Evolutionary conservation across 495 filamentous ascomycete species (phyloP).

Genomic region (Choiromyces venosus): DNA sequence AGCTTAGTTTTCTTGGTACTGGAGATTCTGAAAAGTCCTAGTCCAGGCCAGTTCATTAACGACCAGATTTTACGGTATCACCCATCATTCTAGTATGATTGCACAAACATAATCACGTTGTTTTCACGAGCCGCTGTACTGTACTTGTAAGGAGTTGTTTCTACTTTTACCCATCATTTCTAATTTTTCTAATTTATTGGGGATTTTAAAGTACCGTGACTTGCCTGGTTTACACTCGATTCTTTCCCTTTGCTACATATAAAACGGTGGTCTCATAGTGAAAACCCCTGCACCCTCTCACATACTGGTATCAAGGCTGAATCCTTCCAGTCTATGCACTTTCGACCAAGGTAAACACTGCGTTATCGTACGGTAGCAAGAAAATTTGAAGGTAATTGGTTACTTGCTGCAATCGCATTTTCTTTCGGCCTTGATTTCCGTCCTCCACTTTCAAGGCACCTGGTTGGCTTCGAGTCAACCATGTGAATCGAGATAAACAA

Average conservation of each 20-base stretch:
- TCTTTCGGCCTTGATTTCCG: neutral
- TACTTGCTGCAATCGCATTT: neutral
- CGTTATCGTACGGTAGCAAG: neutral
- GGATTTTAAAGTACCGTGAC: neutral
- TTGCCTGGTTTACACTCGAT: neutral
- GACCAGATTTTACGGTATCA: too few relatives aligned
- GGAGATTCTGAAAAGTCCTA: too few relatives aligned
- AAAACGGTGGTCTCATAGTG: neutral
- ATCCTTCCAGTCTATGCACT: neutral
- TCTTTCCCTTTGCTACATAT: neutral
- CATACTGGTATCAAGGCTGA: neutral
- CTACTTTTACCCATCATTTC: neutral
- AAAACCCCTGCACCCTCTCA: neutral
- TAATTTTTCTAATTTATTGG: neutral
- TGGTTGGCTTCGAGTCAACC: neutral
- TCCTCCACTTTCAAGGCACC: neutral
- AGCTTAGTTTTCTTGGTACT: too few relatives aligned
- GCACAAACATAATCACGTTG: neutral
- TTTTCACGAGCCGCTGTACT: neutral
- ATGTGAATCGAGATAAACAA: neutral
- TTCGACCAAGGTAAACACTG: neutral
- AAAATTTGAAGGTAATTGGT: neutral
- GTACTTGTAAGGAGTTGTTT: neutral
- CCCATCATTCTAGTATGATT: neutral
- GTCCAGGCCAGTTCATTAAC: too few relatives aligned